Evolutionary conservation across 768 basidiomycete genomes (phyloP).

Genomic region (Fomitopsis pulvina): DNA sequence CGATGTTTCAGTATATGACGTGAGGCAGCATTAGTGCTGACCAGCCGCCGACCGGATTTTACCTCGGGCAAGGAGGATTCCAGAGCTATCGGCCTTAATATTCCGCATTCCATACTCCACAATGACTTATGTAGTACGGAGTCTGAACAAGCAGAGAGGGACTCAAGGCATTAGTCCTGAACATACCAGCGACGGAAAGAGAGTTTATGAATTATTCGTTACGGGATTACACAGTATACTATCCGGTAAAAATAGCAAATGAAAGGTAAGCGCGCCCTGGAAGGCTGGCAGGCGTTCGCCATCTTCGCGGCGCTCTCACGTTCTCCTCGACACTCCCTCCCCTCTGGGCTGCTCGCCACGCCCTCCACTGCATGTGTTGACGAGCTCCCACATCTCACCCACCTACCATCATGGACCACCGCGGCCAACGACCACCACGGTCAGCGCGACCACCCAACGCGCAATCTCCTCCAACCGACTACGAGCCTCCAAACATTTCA

Average conservation of each 20-base stretch:
- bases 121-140: too few species aligned
- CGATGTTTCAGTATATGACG: too few species aligned
- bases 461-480: slow-evolving; percentile 18
- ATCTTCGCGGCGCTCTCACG: slow-evolving; percentile 4
- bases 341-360: slow-evolving; percentile 7
- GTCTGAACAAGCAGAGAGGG: too few species aligned
- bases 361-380: slow-evolving; percentile 20
- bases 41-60: too few species aligned
- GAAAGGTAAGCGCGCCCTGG: slow-evolving; percentile 85
- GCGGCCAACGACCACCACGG: slow-evolving; percentile 31
- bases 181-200: too few species aligned
- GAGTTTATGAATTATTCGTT: too few species aligned
- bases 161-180: too few species aligned
- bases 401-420: slow-evolving; percentile 23
- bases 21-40: too few species aligned
- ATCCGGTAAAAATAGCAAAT: slow-evolving; percentile 90
- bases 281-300: slow-evolving; percentile 69
- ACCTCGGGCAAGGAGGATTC: too few species aligned
- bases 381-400: slow-evolving; percentile 2
- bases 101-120: too few species aligned
- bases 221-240: slow-evolving; percentile 31
- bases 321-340: neutral
- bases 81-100: too few species aligned
- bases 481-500: slow-evolving; percentile 11
- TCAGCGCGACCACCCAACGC: slow-evolving; percentile 26